Evolutionary conservation across 2,329 filamentous ascomycete genomes (phyloP), one percentile per base, ranked within the genome.

Genomic region (Pleomassaria siparia): DNA sequence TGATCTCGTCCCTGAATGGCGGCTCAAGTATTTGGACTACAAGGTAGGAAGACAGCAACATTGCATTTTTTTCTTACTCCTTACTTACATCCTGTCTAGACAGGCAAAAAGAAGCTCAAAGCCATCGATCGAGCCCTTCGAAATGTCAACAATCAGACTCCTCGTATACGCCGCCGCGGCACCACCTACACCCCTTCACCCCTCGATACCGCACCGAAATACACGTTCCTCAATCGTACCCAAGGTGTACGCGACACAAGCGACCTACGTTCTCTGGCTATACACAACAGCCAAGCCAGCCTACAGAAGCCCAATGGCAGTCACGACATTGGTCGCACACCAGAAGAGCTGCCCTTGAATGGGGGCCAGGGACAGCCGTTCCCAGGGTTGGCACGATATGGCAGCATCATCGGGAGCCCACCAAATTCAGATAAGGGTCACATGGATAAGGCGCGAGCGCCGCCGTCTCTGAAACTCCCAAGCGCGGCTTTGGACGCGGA

Each of bases 1-100:
- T 65, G 88, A 95, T 62, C 82, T 91, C 44, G 90, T 96, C 55
- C 91, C 91, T 66, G 91, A 97, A 82, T 97, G 92, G 92, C 84
- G 88, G 63, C 82, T 86, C 70, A 95, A 96, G 72, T 97, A 96
- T 71, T 81, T 97, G 60, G 84, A 96, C 73, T 97, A 97, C 79
- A 96, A 95, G 80, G 85, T 85, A 47, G 45, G 70, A 58, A 60
- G 21, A 37, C 28, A n/a, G 22, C 21, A 40, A 37, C n/a, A 58
- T 48, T 46, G 47, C 47, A 40, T 58, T 30, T 12, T 33, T 43
- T 46, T 18, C 50, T 51, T 26, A 46, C 33, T 18, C 15, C 29
- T 39, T 33, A 24, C 56, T 61, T 13, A 57, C 45, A 15, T 16
- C 30, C 15, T 24, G 26, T 35, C 43, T 42, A 85, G 81, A 64